phyloP scores from a whole-genome alignment of 2,329 filamentous ascomycete genomes.

The Microsporum canis region DNA sequence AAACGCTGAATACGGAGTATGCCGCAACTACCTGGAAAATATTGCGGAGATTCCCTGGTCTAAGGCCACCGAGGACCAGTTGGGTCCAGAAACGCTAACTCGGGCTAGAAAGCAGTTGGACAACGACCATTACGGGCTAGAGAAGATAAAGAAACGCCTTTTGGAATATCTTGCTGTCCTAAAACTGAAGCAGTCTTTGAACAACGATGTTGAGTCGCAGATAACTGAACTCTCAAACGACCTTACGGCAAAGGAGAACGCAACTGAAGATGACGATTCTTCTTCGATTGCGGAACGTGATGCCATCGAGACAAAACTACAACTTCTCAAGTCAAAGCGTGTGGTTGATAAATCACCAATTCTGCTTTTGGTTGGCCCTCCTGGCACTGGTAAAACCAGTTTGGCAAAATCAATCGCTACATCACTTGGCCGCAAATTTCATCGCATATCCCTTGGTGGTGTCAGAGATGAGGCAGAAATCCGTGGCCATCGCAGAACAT shows the following conservation, averaged over 20 bases:
- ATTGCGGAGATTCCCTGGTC: constrained; percentile 90
- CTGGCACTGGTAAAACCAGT: constrained; percentile 92
- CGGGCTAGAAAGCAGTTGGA: constrained; percentile 82
- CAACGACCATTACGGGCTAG: constrained; percentile 89
- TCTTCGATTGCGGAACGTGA: constrained; percentile 37
- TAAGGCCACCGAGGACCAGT: constrained; percentile 68
- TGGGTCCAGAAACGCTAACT: constrained; percentile 67
- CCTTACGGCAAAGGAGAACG: constrained; percentile 36
- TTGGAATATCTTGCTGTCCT: constrained; percentile 95
- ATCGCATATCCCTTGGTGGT: constrained; percentile 89
- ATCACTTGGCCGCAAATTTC: constrained; percentile 87
- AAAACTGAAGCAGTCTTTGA: constrained; percentile 83
- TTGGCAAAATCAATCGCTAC: constrained; percentile 86
- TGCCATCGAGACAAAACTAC: constrained; percentile 51
- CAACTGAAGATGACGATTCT: constrained; percentile 48
- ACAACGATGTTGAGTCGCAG: constrained; percentile 68
- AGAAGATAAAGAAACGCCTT: constrained; percentile 93
- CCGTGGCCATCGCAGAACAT: constrained; percentile 83
- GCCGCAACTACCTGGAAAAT: constrained; percentile 86
- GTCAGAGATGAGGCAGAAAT: constrained; percentile 97
- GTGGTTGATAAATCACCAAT: constrained; percentile 95
- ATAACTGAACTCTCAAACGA: constrained; percentile 47
- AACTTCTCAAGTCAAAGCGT: constrained; percentile 66
- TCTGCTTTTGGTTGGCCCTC: constrained; percentile 80
- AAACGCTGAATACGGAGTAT: constrained; percentile 92